A percentile compares a stretch with the other conserved stretches of the same genome.
phyloP scores from a whole-genome alignment of 345 rosid genomes.

The Eucalyptus fibrosa region DNA sequence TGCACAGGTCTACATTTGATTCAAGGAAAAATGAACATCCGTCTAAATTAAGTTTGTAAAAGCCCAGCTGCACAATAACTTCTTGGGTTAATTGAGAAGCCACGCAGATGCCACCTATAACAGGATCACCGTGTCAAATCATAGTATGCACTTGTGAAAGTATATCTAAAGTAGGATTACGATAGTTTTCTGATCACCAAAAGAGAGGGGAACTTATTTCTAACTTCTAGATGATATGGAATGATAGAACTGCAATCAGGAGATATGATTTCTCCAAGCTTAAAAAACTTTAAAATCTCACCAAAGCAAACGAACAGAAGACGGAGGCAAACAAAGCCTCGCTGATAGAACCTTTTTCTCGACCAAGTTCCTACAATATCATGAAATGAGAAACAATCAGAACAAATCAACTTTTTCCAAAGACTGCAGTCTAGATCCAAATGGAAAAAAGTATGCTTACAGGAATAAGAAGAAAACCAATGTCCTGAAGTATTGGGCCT shows the following conservation, averaged over 20 bases:
- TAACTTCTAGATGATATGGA: background rate
- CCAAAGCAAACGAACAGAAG: constrained; percentile 56
- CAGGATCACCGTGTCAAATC: background rate
- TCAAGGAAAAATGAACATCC: background rate
- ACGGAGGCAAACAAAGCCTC: constrained; percentile 45
- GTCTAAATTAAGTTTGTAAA: background rate
- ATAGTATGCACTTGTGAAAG: background rate
- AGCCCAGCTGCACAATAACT: background rate
- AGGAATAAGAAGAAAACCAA: constrained; percentile 59
- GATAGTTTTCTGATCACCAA: background rate
- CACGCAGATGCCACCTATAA: background rate
- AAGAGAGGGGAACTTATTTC: background rate
- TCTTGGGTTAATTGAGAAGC: background rate
- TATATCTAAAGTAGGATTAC: background rate
- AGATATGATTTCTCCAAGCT: background rate
- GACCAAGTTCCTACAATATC: constrained; percentile 48
- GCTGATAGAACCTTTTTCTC: constrained; percentile 52
- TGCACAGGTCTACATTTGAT: background rate
- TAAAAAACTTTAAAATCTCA: constrained; percentile 3
- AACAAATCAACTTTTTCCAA: background rate
- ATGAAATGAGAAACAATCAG: background rate
- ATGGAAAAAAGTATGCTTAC: constrained; percentile 14
- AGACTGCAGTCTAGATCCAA: background rate
- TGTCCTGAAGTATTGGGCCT: constrained; percentile 56
- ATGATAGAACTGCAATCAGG: background rate